A percentile compares a stretch with the other conserved stretches of the same genome.
phyloP scores from a whole-genome alignment of 164 flowering plant species.

The Vitis cinerea region DNA sequence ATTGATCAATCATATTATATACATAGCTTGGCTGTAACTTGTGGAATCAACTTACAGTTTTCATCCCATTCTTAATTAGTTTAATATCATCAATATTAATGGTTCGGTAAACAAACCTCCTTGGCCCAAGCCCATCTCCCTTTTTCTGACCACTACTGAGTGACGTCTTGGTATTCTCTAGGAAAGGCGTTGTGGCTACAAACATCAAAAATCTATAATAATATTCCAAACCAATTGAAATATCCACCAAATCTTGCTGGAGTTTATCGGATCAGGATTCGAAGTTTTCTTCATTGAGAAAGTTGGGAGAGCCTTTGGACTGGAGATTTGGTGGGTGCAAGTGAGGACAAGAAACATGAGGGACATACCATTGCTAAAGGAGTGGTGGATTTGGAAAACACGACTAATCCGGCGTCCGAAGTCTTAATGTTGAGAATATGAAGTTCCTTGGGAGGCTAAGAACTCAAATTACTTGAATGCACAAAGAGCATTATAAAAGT shows the following conservation, averaged over 20 bases:
- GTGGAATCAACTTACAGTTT: conserved; percentile 25
- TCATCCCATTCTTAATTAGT: conserved; percentile 45
- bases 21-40: too few species aligned
- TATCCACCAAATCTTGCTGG: conserved; percentile 21
- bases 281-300: conserved; percentile 27
- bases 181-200: conserved; percentile 29
- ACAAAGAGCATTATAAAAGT: too few species aligned
- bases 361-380: conserved; percentile 70
- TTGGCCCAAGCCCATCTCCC: conserved; percentile 23
- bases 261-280: too few species aligned
- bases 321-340: conserved; percentile 40
- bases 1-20: too few species aligned
- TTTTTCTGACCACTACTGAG: conserved; percentile 23
- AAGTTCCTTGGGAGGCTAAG: conserved; percentile 67
- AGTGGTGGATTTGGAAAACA: conserved; percentile 59
- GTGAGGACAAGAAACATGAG: conserved; percentile 58
- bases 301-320: conserved; percentile 49
- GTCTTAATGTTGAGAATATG: conserved; percentile 59
- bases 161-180: conserved; percentile 49
- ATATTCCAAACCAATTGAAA: conserved; percentile 38
- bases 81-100: conserved; percentile 60
- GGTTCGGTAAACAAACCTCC: conserved; percentile 40
- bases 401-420: conserved; percentile 40
- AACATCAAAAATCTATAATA: conserved; percentile 38
- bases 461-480: background rate